Evolutionary conservation across 2,329 filamentous ascomycete species (phyloP), one percentile per base, ranked within the genome.

Genomic region (Exophiala alcalophila): DNA sequence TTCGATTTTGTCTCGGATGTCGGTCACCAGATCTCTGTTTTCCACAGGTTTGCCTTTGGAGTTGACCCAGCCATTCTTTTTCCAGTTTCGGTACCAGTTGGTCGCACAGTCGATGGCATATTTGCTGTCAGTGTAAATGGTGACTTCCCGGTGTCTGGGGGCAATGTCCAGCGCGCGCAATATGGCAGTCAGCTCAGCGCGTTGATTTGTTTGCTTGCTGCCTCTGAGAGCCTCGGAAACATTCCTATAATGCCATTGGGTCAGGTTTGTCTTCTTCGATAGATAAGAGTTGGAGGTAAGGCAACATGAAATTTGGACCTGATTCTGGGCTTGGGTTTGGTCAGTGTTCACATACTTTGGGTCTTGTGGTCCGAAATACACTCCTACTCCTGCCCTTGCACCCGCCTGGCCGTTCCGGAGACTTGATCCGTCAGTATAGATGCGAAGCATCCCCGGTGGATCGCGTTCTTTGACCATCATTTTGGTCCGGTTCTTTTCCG

Each of bases 41-140:
- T 90, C 84, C 5, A 97, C 91, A 0, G 77, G 66, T 46, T 82
- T 83, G 7, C 80, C 79, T 1, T 73, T 68, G 3, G 78, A 68
- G n/a, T 81, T 95, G 60, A 75, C 76, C 91, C 91, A 98, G 4
- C 75, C 75, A 56, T 91, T 83, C 42, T 66, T 74, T 51, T 79
- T 72, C 92, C 92, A 97, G 42, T 76, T 81, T 15, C 67, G 64
- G 58, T 81, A 89, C 91, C 92, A 98, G 30, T 81, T 75, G 1
- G 83, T 94, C 18, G 89, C 80, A 59, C 91, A 97, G 54, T 90
- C 83, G 64, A 96, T 95, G 1, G 86, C 77, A 67, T 97, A 97
- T 58, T 82, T 81, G 64, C 86, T 92, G 66, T 98, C 92, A n/a
- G 83, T 89, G 61, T 83, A 77, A 53, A 98, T 94, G 43, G 81